Base-by-base conservation (phyloP, 2,329 filamentous ascomycete species). In the Onygenales sp. region DNA sequence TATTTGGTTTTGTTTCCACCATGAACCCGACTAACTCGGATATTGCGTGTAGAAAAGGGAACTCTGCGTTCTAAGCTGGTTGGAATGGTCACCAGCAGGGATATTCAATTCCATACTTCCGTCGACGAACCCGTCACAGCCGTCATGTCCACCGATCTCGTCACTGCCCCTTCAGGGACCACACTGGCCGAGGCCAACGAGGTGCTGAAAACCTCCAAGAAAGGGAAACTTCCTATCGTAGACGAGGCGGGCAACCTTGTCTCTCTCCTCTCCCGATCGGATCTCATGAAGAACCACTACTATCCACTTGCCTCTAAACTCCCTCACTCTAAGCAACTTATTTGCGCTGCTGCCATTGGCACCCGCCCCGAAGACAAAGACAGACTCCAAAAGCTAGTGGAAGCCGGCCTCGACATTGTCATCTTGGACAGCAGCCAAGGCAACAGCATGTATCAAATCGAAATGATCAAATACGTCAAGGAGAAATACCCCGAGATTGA, bases 381-480 rank as follows among this genome's bases (percentile, higher is more conserved):
- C 55, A 85, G 93, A 61, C 81, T 98, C 43, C 77, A 86, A 73
- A 86, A 89, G 72, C 84, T 98, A 46, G 91, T 95, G 42, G 92
- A 96, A 54, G 93, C 93, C 62, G 93, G 93, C 58, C 82, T 98
- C 50, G 93, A 98, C 66, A 87, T 98, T 69, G 91, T 96, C 61
- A 79, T 98, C 63, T 82, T 98, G 51, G 93, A 98, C 78, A 93
- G 87, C 75, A 94, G 88, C 67, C 93, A 98, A 77, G 93, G 93
- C 61, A 97, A 97, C 82, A 93, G 87, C 75, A 90, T 97, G 79
- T 98, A 92, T 81, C 92, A 97, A 78, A 86, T 97, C 59, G 89
- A 95, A 57, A 98, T 98, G 93, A 83, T 98, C 78, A 90, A 91
- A 75, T 97, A 86, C 79, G 81, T 93, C 77, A 98, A 98, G 81